Evolutionary conservation across 176 grass and related monocot genomes (phyloP).

Genomic region (Echinochloa phyllopogon): DNA sequence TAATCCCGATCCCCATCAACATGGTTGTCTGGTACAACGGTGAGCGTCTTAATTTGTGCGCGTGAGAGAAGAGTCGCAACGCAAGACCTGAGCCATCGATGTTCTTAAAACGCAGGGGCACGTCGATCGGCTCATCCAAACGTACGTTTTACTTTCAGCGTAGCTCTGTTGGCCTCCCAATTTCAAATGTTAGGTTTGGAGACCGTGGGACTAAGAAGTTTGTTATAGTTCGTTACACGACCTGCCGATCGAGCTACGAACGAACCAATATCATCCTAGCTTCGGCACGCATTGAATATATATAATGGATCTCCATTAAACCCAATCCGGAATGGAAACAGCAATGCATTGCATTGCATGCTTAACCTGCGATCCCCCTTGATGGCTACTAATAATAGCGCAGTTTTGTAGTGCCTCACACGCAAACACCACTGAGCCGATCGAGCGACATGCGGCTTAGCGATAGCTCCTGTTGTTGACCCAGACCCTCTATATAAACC

Average conservation of each 20-base stretch:
- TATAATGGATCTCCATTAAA: background rate
- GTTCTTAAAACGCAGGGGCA: too few relatives aligned
- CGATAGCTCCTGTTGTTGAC: background rate
- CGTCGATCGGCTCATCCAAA: too few relatives aligned
- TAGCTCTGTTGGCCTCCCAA: too few relatives aligned
- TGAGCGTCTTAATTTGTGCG: too few relatives aligned
- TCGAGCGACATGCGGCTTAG: background rate
- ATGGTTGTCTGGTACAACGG: too few relatives aligned
- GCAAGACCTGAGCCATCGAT: too few relatives aligned
- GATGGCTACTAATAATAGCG: constrained; percentile 29
- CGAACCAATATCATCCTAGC: background rate
- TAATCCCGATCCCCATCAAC: too few relatives aligned
- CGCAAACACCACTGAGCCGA: constrained; percentile 14
- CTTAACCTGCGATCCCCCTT: constrained; percentile 5
- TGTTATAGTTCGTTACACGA: background rate
- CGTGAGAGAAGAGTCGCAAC: too few relatives aligned
- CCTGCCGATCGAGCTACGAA: background rate
- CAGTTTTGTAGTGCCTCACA: constrained; percentile 13
- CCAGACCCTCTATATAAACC: background rate
- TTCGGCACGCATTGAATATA: background rate
- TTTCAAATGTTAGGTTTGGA: background rate
- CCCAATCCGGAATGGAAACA: background rate
- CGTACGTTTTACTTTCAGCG: too few relatives aligned
- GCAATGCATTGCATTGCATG: background rate
- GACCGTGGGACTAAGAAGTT: too few relatives aligned